Conservation (phyloP, 2,329 filamentous ascomycete genomes). For the Hirsutella rhossiliensis region DNA sequence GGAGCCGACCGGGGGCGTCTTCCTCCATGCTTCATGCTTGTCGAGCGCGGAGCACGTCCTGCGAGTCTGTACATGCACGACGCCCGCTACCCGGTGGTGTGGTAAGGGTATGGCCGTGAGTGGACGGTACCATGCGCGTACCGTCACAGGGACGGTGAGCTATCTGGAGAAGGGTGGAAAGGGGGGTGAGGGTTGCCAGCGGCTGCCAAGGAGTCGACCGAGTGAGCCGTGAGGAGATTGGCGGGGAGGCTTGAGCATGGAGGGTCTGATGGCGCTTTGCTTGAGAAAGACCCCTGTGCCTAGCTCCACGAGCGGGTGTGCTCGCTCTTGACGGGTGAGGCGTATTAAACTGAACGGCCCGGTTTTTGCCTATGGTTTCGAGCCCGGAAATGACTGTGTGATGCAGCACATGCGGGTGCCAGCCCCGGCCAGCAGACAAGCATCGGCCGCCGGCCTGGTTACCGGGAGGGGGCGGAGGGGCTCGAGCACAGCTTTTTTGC, state of each 20-base stretch:
- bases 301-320: neutral
- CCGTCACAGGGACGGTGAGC: slow-evolving; percentile 3
- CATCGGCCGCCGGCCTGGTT: neutral
- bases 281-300: neutral
- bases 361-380: neutral
- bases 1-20: slow-evolving; percentile 2
- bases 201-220: neutral
- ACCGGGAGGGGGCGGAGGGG: neutral
- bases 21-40: slow-evolving; percentile 6
- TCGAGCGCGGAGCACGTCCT: neutral
- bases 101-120: slow-evolving; percentile 6
- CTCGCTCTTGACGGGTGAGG: neutral
- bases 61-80: neutral
- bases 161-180: slow-evolving; percentile 2
- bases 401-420: neutral
- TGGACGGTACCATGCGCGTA: slow-evolving; percentile 2
- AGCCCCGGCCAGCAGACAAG: neutral
- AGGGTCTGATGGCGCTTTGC: neutral
- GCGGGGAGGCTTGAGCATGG: neutral
- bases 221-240: slow-evolving; percentile 1
- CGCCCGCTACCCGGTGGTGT: slow-evolving; percentile 7
- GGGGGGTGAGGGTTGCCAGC: neutral
- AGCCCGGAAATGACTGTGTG: neutral
- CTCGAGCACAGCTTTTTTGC: neutral
- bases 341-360: neutral